Evolutionary conservation across 140 eudicot genomes (phyloP).

Genomic region (Ambrosia hybrid): DNA sequence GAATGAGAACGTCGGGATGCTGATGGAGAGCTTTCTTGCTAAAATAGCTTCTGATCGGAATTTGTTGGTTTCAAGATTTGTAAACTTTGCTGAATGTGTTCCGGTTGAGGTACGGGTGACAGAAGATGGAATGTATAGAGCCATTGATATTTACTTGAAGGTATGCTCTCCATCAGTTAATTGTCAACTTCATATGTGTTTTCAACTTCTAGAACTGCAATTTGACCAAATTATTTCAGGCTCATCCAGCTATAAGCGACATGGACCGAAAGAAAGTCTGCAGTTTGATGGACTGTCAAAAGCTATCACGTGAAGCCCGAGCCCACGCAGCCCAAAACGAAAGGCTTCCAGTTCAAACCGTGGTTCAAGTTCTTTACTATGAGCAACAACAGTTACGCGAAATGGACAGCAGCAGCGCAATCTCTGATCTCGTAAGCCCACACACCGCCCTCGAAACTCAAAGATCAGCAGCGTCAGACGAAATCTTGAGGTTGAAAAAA

Average conservation of each 20-base stretch:
- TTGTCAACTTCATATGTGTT: too few relatives aligned
- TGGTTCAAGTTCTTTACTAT: constrained; percentile 92
- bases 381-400: constrained; percentile 83
- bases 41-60: constrained; percentile 87
- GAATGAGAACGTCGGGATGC: constrained; percentile 62
- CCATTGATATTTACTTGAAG: constrained; percentile 93
- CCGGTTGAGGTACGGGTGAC: constrained; percentile 64
- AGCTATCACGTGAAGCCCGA: constrained; percentile 91
- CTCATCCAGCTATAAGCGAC: constrained; percentile 81
- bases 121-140: constrained; percentile 95
- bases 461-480: constrained; percentile 44
- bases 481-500: constrained; percentile 45
- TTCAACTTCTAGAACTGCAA: too few relatives aligned
- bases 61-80: constrained; percentile 60
- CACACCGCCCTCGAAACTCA: constrained; percentile 2
- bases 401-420: constrained; percentile 36
- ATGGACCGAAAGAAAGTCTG: constrained; percentile 85
- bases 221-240: constrained; percentile 35
- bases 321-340: constrained; percentile 95
- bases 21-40: constrained; percentile 83
- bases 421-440: background rate
- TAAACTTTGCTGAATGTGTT: constrained; percentile 62
- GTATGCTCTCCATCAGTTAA: constrained; percentile 26
- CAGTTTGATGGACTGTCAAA: constrained; percentile 96
- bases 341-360: constrained; percentile 88